A percentile compares a stretch with the other conserved stretches of the same genome.
phyloP scores from a whole-genome alignment of 371 early-diverging fungal species.

The Synchytrium microbalum region DNA sequence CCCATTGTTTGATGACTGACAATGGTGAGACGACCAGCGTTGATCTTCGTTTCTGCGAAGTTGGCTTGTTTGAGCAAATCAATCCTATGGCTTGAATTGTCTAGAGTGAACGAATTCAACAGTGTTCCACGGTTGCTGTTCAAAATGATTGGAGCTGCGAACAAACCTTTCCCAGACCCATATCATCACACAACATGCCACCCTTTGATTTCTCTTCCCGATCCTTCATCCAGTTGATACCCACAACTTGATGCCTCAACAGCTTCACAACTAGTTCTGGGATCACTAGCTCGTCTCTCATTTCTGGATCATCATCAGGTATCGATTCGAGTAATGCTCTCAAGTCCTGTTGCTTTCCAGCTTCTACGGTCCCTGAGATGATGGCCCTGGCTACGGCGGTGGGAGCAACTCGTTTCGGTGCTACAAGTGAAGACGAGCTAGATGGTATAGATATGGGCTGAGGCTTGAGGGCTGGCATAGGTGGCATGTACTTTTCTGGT shows the following conservation, averaged over 20 bases:
- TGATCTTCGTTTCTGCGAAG: background rate
- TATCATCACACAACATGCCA: background rate
- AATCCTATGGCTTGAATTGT: slow-evolving; percentile 1
- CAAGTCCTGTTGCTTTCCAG: slow-evolving; percentile 1
- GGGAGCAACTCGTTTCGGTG: no score
- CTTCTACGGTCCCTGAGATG: no score
- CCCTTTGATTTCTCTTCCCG: background rate
- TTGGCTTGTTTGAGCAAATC: background rate
- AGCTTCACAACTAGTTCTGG: background rate
- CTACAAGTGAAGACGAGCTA: no score
- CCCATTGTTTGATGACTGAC: slow-evolving; percentile 63
- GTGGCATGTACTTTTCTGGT: no score
- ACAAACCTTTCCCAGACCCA: background rate
- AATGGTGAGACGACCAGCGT: slow-evolving; percentile 41
- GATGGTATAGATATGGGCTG: no score
- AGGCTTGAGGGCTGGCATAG: no score
- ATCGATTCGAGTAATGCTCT: background rate
- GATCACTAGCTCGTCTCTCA: background rate
- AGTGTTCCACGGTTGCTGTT: no score
- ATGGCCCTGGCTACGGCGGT: no score
- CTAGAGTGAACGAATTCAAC: no score
- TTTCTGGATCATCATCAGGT: background rate
- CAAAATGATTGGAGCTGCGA: no score
- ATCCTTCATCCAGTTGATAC: slow-evolving; percentile 1
- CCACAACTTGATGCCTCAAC: background rate